Conservation (phyloP, 345 rosid species). For the Hibiscus trionum region DNA sequence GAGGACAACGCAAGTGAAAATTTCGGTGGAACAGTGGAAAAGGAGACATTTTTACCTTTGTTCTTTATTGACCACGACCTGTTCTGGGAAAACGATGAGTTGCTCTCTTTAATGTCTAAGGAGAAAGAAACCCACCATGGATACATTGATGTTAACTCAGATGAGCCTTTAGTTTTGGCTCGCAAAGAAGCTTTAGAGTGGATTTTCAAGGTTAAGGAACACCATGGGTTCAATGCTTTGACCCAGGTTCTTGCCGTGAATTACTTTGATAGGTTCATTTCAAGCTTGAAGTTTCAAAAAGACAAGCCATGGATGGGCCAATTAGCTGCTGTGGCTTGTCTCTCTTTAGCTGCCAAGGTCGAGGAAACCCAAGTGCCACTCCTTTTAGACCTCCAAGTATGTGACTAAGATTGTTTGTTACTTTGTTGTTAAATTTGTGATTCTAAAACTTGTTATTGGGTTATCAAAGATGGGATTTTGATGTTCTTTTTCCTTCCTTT, state of each 20-base stretch:
- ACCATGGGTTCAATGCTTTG: conserved; percentile 55
- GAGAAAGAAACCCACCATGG: conserved; percentile 45
- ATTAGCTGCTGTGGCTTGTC: conserved; percentile 77
- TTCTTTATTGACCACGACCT: conserved; percentile 38
- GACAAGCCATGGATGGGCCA: conserved; percentile 96
- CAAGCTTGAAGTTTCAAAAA: conserved; percentile 40
- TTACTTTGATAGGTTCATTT: conserved; percentile 78
- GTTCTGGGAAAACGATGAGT: conserved; percentile 60
- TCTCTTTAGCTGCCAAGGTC: conserved; percentile 88
- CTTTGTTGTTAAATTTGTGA: conserved; percentile 11
- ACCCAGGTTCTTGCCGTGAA: conserved; percentile 71
- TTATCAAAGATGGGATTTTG: conserved; percentile 12
- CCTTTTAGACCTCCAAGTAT: conserved; percentile 76
- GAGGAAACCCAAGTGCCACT: conserved; percentile 83
- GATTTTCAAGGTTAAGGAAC: conserved; percentile 57
- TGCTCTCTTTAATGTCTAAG: conserved; percentile 42
- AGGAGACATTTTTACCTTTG: conserved; percentile 37
- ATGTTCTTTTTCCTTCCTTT: not conserved
- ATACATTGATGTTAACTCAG: conserved; percentile 21
- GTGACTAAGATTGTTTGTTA: conserved; percentile 25
- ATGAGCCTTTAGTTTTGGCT: conserved; percentile 33
- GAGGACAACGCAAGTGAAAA: conserved; percentile 19
- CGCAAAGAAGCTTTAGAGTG: conserved; percentile 66
- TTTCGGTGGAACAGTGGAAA: conserved; percentile 19
- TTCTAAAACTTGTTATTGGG: not conserved